phyloP scores from a whole-genome alignment of 805 yeast species.

The Candida dajiaensis region DNA sequence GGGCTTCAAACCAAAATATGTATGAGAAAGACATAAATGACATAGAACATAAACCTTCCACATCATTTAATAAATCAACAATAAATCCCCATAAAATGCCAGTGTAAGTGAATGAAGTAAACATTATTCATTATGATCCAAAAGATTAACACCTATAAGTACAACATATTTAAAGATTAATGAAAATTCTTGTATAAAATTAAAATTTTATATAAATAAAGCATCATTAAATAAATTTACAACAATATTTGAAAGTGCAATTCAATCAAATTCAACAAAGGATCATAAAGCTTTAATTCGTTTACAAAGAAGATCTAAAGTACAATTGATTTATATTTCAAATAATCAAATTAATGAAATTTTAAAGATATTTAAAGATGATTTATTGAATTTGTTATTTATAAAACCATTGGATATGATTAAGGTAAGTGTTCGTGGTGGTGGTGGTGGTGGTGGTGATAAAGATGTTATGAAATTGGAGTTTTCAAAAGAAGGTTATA shows the following conservation, averaged over 20 bases:
- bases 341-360: conserved; percentile 16
- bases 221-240: neutral
- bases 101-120: no score
- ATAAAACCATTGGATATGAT: conserved; percentile 9
- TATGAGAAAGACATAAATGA: no score
- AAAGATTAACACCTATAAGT: neutral
- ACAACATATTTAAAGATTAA: neutral
- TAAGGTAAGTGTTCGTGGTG: no score
- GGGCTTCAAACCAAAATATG: neutral
- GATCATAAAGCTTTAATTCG: conserved; percentile 16
- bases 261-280: conserved; percentile 14
- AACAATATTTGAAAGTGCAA: conserved; percentile 15
- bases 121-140: no score
- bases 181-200: neutral
- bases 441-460: no score
- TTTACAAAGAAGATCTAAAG: no score
- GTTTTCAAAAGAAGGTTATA: neutral
- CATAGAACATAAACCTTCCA: no score
- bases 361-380: conserved; percentile 9
- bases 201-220: neutral
- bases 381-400: conserved; percentile 9
- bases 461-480: conserved; percentile 8
- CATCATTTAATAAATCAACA: no score
- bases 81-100: neutral
- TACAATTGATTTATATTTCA: conserved; percentile 13